Conservation (phyloP, 768 basidiomycete species). For the Suillus ampliporus region DNA sequence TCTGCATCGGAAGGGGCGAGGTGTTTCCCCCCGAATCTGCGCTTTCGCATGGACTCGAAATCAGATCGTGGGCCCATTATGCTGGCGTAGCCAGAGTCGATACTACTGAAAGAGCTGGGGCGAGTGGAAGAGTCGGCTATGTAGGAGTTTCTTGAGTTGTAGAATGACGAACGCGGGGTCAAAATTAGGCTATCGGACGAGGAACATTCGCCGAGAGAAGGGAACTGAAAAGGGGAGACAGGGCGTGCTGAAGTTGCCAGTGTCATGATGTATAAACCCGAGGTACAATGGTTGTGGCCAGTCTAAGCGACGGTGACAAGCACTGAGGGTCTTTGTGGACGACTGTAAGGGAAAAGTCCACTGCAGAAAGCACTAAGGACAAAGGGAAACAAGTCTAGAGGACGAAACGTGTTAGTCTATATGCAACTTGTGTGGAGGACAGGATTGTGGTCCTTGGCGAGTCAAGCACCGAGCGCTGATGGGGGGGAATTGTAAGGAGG, state of each 20-base stretch:
- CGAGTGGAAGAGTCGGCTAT: constrained; percentile 18
- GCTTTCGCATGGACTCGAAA: constrained; percentile 12
- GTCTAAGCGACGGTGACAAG: constrained; percentile 32
- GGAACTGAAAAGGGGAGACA: constrained; percentile 18
- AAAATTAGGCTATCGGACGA: constrained; percentile 18
- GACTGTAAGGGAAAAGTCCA: neutral
- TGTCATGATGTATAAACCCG: constrained; percentile 23
- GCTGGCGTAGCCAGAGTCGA: constrained; percentile 38
- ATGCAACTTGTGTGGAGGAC: constrained; percentile 10
- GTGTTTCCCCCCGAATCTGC: neutral
- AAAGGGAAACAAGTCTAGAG: constrained; percentile 22
- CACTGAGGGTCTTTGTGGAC: constrained; percentile 33
- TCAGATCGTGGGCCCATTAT: constrained; percentile 29
- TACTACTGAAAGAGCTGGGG: constrained; percentile 26
- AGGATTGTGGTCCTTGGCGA: neutral
- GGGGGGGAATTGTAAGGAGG: neutral
- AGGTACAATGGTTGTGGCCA: constrained; percentile 18
- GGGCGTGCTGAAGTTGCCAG: constrained; percentile 14
- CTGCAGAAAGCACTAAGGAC: constrained; percentile 13
- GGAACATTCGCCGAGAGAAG: constrained; percentile 21
- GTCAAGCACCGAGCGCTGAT: neutral
- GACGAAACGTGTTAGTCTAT: neutral
- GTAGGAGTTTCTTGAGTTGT: constrained; percentile 11
- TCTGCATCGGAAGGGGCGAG: constrained; percentile 16
- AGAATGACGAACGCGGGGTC: constrained; percentile 28